A percentile compares a stretch with the other conserved stretches of the same genome.
phyloP scores from a whole-genome alignment of 2,329 filamentous ascomycete genomes.

The Claviceps monticola region DNA sequence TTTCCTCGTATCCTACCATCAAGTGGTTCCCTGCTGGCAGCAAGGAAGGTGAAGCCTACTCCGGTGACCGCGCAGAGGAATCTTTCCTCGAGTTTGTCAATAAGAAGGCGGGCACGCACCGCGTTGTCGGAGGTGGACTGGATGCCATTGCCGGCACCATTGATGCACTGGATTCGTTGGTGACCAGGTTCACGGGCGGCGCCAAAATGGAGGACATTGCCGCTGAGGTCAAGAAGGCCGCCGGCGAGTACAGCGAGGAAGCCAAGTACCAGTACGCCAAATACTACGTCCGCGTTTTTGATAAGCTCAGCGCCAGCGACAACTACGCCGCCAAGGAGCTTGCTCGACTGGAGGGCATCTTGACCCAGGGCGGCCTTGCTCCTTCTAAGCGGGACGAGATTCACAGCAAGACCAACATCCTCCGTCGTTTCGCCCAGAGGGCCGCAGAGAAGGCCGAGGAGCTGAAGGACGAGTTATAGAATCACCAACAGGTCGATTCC shows the following conservation, averaged over 20 bases:
- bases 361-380: constrained; percentile 76
- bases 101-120: constrained; percentile 76
- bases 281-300: constrained; percentile 87
- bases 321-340: constrained; percentile 79
- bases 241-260: constrained; percentile 47
- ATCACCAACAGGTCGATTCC: constrained; percentile 2
- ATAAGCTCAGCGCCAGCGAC: constrained; percentile 68
- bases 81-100: constrained; percentile 75
- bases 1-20: constrained; percentile 88
- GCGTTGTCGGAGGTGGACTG: constrained; percentile 66
- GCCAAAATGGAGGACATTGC: constrained; percentile 48
- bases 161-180: constrained; percentile 59
- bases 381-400: constrained; percentile 82
- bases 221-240: constrained; percentile 59
- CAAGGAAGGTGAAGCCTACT: constrained; percentile 57
- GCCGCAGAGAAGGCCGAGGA: constrained; percentile 33
- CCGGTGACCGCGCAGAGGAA: constrained; percentile 60
- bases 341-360: constrained; percentile 60
- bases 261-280: constrained; percentile 64
- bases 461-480: constrained; percentile 38
- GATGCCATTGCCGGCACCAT: constrained; percentile 71
- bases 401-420: constrained; percentile 73
- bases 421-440: constrained; percentile 59
- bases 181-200: constrained; percentile 58
- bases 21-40: constrained; percentile 90